Percentiles rank a stretch among this genome's conserved stretches.
Evolutionary conservation across 345 rosid species (phyloP).

Genomic region (Aquilaria malaccensis): DNA sequence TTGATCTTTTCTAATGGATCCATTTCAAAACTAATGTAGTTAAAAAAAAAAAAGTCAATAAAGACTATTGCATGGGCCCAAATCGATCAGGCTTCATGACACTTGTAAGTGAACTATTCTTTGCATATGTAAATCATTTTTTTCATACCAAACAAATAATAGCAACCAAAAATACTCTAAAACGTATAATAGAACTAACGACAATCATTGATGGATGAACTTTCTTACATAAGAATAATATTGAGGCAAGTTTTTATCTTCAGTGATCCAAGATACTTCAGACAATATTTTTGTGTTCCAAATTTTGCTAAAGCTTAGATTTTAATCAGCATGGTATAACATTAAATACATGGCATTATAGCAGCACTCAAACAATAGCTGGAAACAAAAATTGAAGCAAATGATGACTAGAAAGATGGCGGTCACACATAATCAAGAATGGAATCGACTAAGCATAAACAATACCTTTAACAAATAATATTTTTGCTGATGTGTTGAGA

Average conservation of each 20-base stretch:
- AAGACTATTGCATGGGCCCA: slow-evolving; percentile 94
- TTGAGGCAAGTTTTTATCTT: slow-evolving; percentile 93
- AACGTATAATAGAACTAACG: slow-evolving; percentile 6
- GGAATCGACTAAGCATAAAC: not conserved
- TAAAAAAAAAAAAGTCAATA: slow-evolving; percentile 60
- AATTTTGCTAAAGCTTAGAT: slow-evolving; percentile 44
- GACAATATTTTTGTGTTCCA: slow-evolving; percentile 96
- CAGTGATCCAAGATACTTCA: slow-evolving; percentile 85
- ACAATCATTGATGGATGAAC: slow-evolving; percentile 11
- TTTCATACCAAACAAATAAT: slow-evolving; percentile 10
- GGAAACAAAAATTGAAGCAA: not conserved
- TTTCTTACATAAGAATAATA: slow-evolving; percentile 89
- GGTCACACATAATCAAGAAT: not conserved
- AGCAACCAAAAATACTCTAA: slow-evolving; percentile 7
- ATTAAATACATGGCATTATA: slow-evolving; percentile 5
- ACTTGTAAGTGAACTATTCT: slow-evolving; percentile 97
- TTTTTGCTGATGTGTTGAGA: slow-evolving; percentile 69
- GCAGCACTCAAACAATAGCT: not conserved
- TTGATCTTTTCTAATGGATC: no score
- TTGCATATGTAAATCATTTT: slow-evolving; percentile 59
- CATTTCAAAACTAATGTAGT: no score
- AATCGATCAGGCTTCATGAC: slow-evolving; percentile 95
- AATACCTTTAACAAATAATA: slow-evolving; percentile 91
- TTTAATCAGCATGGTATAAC: slow-evolving; percentile 4
- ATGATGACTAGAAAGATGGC: not conserved